Base-by-base conservation (phyloP, 2,329 filamentous ascomycete species). In the Sporothrix pseudoabietina region DNA sequence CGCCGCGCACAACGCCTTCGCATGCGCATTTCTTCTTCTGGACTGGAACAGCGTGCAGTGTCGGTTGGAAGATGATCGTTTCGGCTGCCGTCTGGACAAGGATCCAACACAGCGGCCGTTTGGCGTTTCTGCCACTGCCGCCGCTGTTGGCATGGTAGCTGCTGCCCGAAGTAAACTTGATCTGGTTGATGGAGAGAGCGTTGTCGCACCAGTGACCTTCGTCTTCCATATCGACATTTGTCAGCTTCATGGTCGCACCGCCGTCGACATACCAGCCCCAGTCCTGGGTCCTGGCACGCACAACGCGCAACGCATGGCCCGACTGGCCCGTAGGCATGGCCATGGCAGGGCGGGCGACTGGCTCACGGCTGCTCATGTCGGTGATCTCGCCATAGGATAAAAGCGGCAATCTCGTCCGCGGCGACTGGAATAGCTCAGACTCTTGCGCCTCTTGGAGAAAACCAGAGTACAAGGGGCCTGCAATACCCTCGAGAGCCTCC, bases 311-410 rank as follows among this genome's bases (percentile, higher is more conserved):
- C 1, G 87, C 80, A 75, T 90, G 87, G 1, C 88, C 87, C 16
- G 84, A 85, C 68, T 85, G 83, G n/a, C 91, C 91, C 2, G 85
- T 82, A 5, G 82, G 85, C 77, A 82, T 85, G 75, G 83, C 87
- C 74, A 85, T 82, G 76, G 82, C 79, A 1, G 82, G 80, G 14
- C 80, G 79, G 19, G 78, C 79, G 1, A 73, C 76, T 44, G 76
- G 44, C 71, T 78, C 39, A 73, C 77, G 39, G 30, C 71, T 35
- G 3, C 78, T 82, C 22, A 81, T 74, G 75, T 88, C 82, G 1
- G 82, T 79, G 75, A 89, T 84, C 73, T 87, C 85, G 0, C 90
- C 90, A 39, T 88, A 82, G 1, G 86, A 85, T 30, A 93, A 82
- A 4, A 91, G 78, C 10, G 81, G 73, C 8, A 76, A 69, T 14